phyloP scores from a whole-genome alignment of 2,329 filamentous ascomycete genomes.

The Pestalotiopsis sp. region DNA sequence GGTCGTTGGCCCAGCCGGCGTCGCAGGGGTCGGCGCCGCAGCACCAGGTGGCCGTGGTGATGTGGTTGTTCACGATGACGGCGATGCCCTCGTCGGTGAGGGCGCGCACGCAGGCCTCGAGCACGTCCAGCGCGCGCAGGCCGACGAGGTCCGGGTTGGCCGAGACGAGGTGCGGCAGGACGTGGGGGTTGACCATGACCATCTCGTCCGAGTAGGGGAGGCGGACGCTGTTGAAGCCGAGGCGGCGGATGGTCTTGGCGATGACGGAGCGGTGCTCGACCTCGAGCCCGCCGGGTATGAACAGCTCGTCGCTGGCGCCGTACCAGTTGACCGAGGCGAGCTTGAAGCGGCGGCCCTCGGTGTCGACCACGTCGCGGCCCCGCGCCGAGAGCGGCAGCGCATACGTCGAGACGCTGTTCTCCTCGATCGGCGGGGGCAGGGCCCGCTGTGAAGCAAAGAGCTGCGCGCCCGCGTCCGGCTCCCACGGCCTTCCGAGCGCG shows the following conservation, averaged over 20 bases:
- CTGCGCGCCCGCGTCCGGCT: slow-evolving; percentile 47
- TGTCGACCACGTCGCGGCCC: slow-evolving; percentile 64
- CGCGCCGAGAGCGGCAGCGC: slow-evolving; percentile 59
- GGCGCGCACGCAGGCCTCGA: slow-evolving; percentile 58
- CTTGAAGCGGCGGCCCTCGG: slow-evolving; percentile 58
- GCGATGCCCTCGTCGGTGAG: slow-evolving; percentile 65
- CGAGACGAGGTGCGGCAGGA: slow-evolving; percentile 51
- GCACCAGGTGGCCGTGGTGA: slow-evolving; percentile 70
- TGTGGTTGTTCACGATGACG: slow-evolving; percentile 72
- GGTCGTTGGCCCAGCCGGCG: slow-evolving; percentile 67
- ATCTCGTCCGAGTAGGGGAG: slow-evolving; percentile 72
- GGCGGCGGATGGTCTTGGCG: slow-evolving; percentile 57
- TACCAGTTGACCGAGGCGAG: slow-evolving; percentile 72
- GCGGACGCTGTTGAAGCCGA: slow-evolving; percentile 73
- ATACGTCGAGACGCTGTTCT: slow-evolving; percentile 49
- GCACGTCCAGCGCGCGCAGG: slow-evolving; percentile 60
- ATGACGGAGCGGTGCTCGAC: slow-evolving; percentile 64
- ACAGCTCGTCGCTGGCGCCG: slow-evolving; percentile 68
- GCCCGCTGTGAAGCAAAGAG: slow-evolving; percentile 50
- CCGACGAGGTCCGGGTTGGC: slow-evolving; percentile 65
- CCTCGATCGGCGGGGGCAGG: slow-evolving; percentile 45
- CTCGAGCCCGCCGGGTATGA: slow-evolving; percentile 66
- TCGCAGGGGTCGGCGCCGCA: slow-evolving; percentile 71
- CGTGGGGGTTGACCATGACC: slow-evolving; percentile 60
- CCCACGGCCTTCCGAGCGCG: slow-evolving; percentile 47